These are phyloP conservation scores for Pulveroboletus sp. DNA, from an alignment of 768 basidiomycete genomes.

Conservation along the genomic window DNA sequence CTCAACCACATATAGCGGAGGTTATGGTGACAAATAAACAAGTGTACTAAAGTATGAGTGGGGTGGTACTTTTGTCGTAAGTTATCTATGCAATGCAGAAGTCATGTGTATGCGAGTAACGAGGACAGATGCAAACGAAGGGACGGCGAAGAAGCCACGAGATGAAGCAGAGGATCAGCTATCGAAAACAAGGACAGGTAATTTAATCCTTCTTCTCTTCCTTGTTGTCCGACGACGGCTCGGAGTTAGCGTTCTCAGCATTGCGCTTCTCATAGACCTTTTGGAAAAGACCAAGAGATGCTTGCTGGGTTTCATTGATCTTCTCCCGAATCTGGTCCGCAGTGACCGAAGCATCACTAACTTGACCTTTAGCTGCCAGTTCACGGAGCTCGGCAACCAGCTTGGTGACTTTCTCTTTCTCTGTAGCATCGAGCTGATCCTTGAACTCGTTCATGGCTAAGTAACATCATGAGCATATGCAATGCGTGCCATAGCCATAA, in stretches of 20 bases:
- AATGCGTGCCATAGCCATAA: background rate
- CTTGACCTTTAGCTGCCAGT: conserved; percentile 84
- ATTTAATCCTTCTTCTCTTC: conserved; percentile 84
- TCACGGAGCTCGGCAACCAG: conserved; percentile 86
- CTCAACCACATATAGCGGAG: conserved; percentile 13
- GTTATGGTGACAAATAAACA: conserved; percentile 14
- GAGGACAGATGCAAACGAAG: conserved; percentile 21
- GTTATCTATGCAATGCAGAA: conserved; percentile 27
- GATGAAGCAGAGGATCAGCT: conserved; percentile 9
- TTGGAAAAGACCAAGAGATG: conserved; percentile 95
- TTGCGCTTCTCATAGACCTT: conserved; percentile 94
- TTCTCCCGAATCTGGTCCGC: conserved; percentile 88
- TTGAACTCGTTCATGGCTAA: conserved; percentile 95
- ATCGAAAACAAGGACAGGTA: background rate
- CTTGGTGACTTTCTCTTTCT: conserved; percentile 92
- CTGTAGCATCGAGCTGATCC: conserved; percentile 87
- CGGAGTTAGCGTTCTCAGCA: conserved; percentile 57
- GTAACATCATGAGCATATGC: conserved; percentile 1
- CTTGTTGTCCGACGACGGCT: conserved; percentile 42
- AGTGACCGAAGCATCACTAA: conserved; percentile 74
- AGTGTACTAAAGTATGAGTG: conserved; percentile 22
- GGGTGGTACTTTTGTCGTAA: conserved; percentile 30
- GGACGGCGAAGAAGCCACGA: conserved; percentile 19
- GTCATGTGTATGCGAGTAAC: conserved; percentile 5
- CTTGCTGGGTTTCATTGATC: conserved; percentile 91